Evolutionary conservation across 371 early-diverging fungal genomes (phyloP).

Genomic region (Smittium culicis): DNA sequence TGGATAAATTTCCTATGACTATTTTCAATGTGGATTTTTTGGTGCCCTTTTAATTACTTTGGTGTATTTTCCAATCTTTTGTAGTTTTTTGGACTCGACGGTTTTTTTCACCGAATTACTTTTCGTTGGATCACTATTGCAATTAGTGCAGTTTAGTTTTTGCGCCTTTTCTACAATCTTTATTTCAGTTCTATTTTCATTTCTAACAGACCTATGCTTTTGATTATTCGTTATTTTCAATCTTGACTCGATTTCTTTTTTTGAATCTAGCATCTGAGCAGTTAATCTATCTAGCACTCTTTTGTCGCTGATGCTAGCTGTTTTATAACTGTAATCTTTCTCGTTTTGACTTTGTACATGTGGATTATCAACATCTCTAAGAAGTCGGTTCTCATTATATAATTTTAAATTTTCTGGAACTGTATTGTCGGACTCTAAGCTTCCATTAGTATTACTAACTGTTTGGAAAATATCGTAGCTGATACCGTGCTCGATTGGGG

Average conservation of each 20-base stretch:
- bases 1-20: too few species aligned
- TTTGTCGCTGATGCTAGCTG: not conserved
- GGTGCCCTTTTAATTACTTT: not conserved
- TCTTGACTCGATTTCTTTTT: not conserved
- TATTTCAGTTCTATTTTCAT: not conserved
- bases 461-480: conserved; percentile 7
- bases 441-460: conserved; percentile 1
- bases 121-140: not conserved
- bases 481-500: conserved; percentile 44
- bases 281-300: not conserved
- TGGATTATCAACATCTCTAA: not conserved
- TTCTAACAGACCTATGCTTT: not conserved
- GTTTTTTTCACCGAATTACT: too few species aligned
- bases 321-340: not conserved
- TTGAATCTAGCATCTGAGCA: not conserved
- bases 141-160: not conserved
- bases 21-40: too few species aligned
- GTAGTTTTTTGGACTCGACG: not conserved
- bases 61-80: not conserved
- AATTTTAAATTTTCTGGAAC: not conserved
- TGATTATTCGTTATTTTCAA: not conserved
- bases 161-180: not conserved
- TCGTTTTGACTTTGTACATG: not conserved
- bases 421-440: not conserved
- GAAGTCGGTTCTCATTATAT: not conserved